phyloP scores from a whole-genome alignment of 2,329 filamentous ascomycete species.

The Fusarium haematococcum region DNA sequence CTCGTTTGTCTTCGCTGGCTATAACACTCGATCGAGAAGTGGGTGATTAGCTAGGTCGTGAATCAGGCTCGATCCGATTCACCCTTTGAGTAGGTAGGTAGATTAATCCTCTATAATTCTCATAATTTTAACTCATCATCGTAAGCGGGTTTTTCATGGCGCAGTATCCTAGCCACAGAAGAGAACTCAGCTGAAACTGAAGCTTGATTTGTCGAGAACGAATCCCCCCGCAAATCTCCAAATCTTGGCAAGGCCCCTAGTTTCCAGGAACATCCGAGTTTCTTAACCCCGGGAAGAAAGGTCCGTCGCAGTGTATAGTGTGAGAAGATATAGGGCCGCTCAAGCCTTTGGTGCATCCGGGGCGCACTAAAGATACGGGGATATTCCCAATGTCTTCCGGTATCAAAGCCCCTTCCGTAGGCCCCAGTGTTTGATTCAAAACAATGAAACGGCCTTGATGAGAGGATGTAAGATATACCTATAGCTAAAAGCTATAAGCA shows the following conservation, averaged over 20 bases:
- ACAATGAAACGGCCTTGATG: conserved; percentile 1
- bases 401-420: background rate
- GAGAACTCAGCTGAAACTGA: no score
- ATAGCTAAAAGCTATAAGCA: background rate
- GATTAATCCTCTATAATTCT: background rate
- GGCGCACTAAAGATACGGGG: background rate
- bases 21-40: background rate
- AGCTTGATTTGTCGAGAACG: no score
- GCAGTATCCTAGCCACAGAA: no score
- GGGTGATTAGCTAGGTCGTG: background rate
- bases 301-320: background rate
- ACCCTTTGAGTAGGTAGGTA: background rate
- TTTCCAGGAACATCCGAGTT: background rate
- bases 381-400: background rate
- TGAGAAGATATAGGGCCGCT: background rate
- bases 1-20: background rate
- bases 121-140: background rate
- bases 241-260: no score
- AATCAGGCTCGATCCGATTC: background rate
- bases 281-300: background rate
- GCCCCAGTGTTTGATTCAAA: background rate
- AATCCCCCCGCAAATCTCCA: no score
- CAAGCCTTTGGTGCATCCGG: background rate
- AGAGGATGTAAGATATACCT: background rate
- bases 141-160: background rate